Base-by-base conservation (phyloP, 192 early-diverging fungal genomes). In the Entomortierella beljakovae region DNA sequence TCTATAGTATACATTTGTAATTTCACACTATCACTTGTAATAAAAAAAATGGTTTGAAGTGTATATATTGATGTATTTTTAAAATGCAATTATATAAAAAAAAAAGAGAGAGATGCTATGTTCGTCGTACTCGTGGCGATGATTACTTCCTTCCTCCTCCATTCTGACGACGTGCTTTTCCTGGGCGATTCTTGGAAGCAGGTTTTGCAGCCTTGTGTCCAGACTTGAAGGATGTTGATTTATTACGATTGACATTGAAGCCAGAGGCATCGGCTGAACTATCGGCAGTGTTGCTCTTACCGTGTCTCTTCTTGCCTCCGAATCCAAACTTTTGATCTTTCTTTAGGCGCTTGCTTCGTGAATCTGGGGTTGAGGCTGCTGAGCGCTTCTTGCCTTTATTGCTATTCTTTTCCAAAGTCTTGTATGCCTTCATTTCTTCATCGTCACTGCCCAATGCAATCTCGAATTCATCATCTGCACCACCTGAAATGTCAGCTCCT, bases 271-370 rank as follows among this genome's bases (percentile, higher is more conserved):
- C 95, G 31, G 84, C 89, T 16, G 90, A 83, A 62, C 88, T 90
- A 23, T 94, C 93, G 8, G 88, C 83, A 10, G 93, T 93, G 76
- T 98, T 98, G 43, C 81, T 84, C 53, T 95, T 98, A 40, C 83
- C 63, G 54, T 85, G 71, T 32, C 93, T 84, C 85, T 95, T 94
- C 77, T 91, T 91, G 50, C 96, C 96, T 48, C 96, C 96, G 86
- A 94, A 96, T 2, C 96, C 96, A 80, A 90, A 98, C 85, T 94
- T 96, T 38, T 88, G 81, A 76, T 97, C 92, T 83, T 96, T 94
- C 50, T 76, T 76, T 32, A 26, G 31, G 31, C 66, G 60, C 28
- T 76, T 66, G 58, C 61, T 54, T 25, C 71, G 20, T 49, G 71
- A 82, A 20, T 68, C 79, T 53, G 60, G 42, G 25, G 64, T 67